Evolutionary conservation across 805 yeast species (phyloP), one percentile per base, ranked within the genome.

Genomic region (Candida broadrunensis): DNA sequence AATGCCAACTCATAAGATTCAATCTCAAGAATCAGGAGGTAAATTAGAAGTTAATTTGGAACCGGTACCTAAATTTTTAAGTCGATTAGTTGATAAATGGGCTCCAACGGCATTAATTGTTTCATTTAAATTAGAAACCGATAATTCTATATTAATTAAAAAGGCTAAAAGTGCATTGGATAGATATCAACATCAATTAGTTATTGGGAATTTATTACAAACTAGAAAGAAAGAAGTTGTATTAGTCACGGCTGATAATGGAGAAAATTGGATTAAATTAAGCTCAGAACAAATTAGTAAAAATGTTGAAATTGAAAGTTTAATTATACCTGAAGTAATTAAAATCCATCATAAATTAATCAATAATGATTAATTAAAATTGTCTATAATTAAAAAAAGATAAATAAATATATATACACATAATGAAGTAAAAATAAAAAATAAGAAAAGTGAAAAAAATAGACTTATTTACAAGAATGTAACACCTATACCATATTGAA

Each of bases 61-160:
- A 58, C 98, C 96, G 4, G 99, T 93, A 3, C 99, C 99, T 15
- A 93, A 93, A 57, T 91, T 93, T 52, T 73, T 93, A 53, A 78
- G 88, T 48, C 72, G 96, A 42, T 68, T 93, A 45, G 97, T 90
- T 1, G 95, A 88, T 48, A 76, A 81, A 9, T 93, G 99, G 99
- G 96, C 96, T 0, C 96, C 95, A 2, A 78, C 82, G 11, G 95
- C 97, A 1, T 86, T 89, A 95, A 88, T 93, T 42, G 85, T 91
- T 1, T 86, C 96, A 14, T 93, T 93, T 67, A 93, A 93, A 61
- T 74, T 93, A 38, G 99, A 93, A 57, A 93, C 99, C 0, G 99
- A 93, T 60, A 58, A 65, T 41, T 50, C 68, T 7, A 78, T 93
- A 18, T 67, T 93, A 47, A 73, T 89, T 35, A 70, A 74, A 42